These are phyloP conservation scores for Colletotrichum acutatum DNA, from an alignment of 2,329 filamentous ascomycete genomes.

Conservation along the genomic window DNA sequence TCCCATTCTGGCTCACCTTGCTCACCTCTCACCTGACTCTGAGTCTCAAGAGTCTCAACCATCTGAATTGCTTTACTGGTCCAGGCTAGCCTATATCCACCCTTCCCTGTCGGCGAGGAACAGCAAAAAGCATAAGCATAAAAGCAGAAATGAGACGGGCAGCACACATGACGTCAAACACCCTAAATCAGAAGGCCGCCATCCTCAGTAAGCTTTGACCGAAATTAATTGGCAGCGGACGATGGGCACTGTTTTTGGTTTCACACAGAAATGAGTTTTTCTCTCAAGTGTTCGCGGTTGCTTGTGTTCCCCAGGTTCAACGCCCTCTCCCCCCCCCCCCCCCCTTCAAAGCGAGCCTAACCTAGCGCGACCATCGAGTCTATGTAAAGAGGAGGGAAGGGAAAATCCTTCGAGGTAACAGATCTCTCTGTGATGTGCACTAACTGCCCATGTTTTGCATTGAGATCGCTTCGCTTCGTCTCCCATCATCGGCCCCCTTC, in stretches of 20 bases:
- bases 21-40: neutral
- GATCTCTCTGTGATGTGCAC: neutral
- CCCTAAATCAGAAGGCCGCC: constrained; percentile 6
- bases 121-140: constrained; percentile 23
- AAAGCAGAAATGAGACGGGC: constrained; percentile 25
- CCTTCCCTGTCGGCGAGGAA: constrained; percentile 2
- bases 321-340: too few relatives aligned
- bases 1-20: neutral
- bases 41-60: neutral
- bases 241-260: constrained; percentile 7
- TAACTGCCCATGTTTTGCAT: neutral
- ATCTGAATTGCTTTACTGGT: neutral
- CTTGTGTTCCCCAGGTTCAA: neutral
- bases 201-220: neutral
- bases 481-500: neutral
- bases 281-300: neutral
- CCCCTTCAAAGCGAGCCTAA: neutral
- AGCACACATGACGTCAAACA: constrained; percentile 21
- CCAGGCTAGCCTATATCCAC: neutral
- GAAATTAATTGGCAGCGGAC: constrained; percentile 10
- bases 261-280: neutral
- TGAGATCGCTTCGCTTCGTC: neutral
- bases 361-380: neutral
- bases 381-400: neutral
- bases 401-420: neutral